phyloP scores from a whole-genome alignment of 306 rosid species.

The Quercus agrifolia region DNA sequence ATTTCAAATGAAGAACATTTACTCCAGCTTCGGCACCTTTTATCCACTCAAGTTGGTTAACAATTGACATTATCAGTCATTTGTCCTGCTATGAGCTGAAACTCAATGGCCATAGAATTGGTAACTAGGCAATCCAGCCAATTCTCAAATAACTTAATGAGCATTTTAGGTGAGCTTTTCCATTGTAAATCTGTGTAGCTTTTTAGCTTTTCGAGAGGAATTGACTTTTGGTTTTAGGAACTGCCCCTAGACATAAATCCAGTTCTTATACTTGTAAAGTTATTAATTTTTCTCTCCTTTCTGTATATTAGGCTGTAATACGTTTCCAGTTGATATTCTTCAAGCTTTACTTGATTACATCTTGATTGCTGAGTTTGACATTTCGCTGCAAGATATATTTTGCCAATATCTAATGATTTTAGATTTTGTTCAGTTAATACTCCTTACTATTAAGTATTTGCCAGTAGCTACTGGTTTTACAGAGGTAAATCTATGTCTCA shows the following conservation, averaged over 20 bases:
- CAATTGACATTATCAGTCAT: not conserved
- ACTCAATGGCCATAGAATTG: not conserved
- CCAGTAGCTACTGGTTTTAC: not conserved
- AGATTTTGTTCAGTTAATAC: not conserved
- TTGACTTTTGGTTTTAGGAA: no score
- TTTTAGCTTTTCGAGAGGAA: no score
- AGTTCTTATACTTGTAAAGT: not conserved
- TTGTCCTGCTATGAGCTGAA: not conserved
- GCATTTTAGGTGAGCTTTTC: no score
- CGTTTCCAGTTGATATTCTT: not conserved
- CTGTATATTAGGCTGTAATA: no score
- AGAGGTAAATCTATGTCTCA: not conserved
- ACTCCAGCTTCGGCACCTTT: slow-evolving; percentile 24
- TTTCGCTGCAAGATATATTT: not conserved
- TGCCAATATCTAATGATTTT: not conserved
- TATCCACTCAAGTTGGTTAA: slow-evolving; percentile 18
- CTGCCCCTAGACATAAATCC: no score
- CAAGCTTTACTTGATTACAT: not conserved
- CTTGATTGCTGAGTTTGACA: not conserved
- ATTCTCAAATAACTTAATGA: no score
- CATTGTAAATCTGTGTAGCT: no score
- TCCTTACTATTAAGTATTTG: not conserved
- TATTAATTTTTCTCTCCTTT: not conserved
- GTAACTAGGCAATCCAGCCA: no score
- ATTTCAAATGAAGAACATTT: slow-evolving; percentile 32